Evolutionary conservation across 1,139 yeast species (phyloP).

Genomic region (Saccharomyces hybrid): DNA sequence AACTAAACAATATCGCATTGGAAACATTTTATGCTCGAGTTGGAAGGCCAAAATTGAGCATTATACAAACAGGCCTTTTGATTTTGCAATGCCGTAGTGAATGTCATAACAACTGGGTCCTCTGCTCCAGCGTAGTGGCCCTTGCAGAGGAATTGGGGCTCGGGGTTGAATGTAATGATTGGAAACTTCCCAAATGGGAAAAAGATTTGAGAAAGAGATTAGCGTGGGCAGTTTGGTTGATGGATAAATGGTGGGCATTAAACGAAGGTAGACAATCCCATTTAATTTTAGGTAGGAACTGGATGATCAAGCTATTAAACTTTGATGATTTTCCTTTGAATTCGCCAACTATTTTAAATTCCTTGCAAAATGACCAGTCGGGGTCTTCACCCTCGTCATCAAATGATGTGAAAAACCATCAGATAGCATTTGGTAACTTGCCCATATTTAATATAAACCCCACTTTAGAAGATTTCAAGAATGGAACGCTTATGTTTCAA

Average conservation of each 20-base stretch:
- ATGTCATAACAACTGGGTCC: slow-evolving; percentile 57
- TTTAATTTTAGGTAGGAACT: slow-evolving; percentile 51
- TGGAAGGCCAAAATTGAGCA: slow-evolving; percentile 68
- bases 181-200: slow-evolving; percentile 94
- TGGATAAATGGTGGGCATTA: slow-evolving; percentile 80
- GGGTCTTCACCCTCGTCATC: background rate
- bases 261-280: slow-evolving; percentile 79
- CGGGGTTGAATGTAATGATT: slow-evolving; percentile 74
- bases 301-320: slow-evolving; percentile 57
- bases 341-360: slow-evolving; percentile 23
- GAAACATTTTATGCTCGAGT: slow-evolving; percentile 49
- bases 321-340: slow-evolving; percentile 70
- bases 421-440: slow-evolving; percentile 9
- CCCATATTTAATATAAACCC: slow-evolving; percentile 26
- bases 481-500: slow-evolving; percentile 64
- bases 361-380: background rate
- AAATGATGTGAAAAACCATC: background rate
- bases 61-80: slow-evolving; percentile 71
- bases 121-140: slow-evolving; percentile 81
- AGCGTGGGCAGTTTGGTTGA: slow-evolving; percentile 90
- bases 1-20: slow-evolving; percentile 53
- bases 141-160: slow-evolving; percentile 80
- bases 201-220: slow-evolving; percentile 72
- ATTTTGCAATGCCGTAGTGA: slow-evolving; percentile 59
- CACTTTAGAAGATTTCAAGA: slow-evolving; percentile 51